A percentile compares a stretch with the other conserved stretches of the same genome.
phyloP scores from a whole-genome alignment of 345 rosid species.

The Chamaenerion angustifolium region DNA sequence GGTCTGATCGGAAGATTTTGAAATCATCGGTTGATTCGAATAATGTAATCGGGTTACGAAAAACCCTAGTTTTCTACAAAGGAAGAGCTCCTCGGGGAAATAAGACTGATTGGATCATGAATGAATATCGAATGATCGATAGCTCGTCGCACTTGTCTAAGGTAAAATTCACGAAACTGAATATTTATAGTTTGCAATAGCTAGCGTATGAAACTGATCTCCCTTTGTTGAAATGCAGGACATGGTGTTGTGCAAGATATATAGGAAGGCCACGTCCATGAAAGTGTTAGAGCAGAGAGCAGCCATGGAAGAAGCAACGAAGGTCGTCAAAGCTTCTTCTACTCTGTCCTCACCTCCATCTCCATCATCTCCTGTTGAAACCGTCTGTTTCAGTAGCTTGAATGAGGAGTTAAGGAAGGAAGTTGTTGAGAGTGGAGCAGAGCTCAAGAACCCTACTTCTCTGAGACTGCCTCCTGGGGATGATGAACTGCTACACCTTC shows the following conservation, averaged over 20 bases:
- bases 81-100: conserved; percentile 88
- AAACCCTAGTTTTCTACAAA: conserved; percentile 83
- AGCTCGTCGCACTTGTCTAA: conserved; percentile 39
- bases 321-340: no score
- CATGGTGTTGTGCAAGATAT: conserved; percentile 81
- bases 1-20: conserved; percentile 73
- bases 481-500: conserved; percentile 49
- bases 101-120: conserved; percentile 98
- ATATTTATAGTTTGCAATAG: background rate
- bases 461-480: conserved; percentile 37
- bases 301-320: conserved; percentile 48
- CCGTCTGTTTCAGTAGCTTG: conserved; percentile 1
- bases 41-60: conserved; percentile 59
- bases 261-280: conserved; percentile 77
- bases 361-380: background rate
- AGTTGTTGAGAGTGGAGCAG: background rate
- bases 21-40: conserved; percentile 57
- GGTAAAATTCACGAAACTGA: conserved; percentile 21
- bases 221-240: conserved; percentile 28
- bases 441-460: conserved; percentile 12
- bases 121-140: conserved; percentile 85
- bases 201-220: background rate
- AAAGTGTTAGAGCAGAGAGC: conserved; percentile 86
- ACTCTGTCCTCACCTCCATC: background rate
- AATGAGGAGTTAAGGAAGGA: background rate